Base-by-base conservation (phyloP, 2,329 filamentous ascomycete species). In the Colletotrichum chlorophyti region DNA sequence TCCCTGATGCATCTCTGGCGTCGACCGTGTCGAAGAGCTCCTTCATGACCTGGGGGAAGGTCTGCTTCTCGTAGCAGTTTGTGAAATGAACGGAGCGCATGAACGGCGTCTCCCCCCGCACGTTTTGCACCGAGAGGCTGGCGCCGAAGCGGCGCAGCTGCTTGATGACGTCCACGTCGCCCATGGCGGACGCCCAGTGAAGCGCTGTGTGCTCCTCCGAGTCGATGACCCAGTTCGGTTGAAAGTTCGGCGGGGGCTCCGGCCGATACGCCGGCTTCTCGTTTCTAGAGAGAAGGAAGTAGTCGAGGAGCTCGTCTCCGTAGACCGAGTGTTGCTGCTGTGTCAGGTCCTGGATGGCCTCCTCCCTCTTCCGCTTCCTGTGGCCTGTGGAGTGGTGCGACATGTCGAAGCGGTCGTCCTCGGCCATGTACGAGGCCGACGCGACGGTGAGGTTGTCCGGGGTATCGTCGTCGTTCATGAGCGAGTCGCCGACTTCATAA, bases 161-260 rank as follows among this genome's bases (percentile, higher is more conserved):
- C 72, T 89, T 92, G 61, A 97, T 91, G 14, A 98, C 91, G 45
- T 94, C 91, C 26, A 97, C 81, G 65, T 98, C 95, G 58, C 95
- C 95, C 94, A 99, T 99, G 21, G 95, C 92, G 50, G 92, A 93
- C 15, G 93, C 95, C 95, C 95, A 99, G 71, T 99, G 95, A 64
- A 99, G 83, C 6, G 94, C 93, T 3, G 93, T 96, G 69, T 98
- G 93, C 9, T 89, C 89, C 67, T 96, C 93, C 38, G 93, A 90
- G 71, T 99, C 95, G 62, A 99, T 97, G n/a, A 89, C 83, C 72
- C 91, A 91, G 73, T 99, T 90, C 6, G 96, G 88, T 69, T 96
- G 89, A 67, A 97, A 96, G 70, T 92, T 90, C 29, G 87, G 79
- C 0, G 95, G 95, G 3, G 94, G 93, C 60, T 91, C 86, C 1